Conservation (phyloP, 371 early-diverging fungal genomes). For the Lichtheimia ramosa region DNA sequence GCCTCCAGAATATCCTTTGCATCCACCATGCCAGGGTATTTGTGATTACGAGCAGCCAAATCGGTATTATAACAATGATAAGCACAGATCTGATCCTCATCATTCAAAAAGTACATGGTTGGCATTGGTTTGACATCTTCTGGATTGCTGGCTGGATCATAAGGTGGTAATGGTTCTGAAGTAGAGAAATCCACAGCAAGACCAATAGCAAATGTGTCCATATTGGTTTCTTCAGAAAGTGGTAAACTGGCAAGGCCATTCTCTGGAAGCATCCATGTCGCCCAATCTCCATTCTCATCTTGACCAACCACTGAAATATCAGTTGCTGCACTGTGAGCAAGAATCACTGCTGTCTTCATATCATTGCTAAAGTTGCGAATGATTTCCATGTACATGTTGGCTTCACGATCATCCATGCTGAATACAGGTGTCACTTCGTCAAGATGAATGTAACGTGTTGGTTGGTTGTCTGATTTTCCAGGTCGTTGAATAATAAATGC, state of each 20-base stretch:
- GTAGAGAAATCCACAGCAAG: conserved; percentile 43
- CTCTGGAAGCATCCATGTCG: conserved; percentile 42
- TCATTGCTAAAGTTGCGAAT: conserved; percentile 39
- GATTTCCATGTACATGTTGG: conserved; percentile 43
- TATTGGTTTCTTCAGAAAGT: conserved; percentile 28
- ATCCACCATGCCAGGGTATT: conserved; percentile 22
- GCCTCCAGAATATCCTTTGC: conserved; percentile 12
- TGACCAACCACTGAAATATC: conserved; percentile 46
- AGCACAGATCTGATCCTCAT: conserved; percentile 43
- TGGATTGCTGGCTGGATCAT: conserved; percentile 34
- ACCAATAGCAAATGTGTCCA: conserved; percentile 47
- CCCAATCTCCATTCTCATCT: conserved; percentile 36
- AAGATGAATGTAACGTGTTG: conserved; percentile 25
- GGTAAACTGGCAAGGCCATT: conserved; percentile 29
- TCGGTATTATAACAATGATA: conserved; percentile 41
- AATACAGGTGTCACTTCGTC: conserved; percentile 44
- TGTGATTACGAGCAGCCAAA: conserved; percentile 31
- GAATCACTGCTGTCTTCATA: conserved; percentile 27
- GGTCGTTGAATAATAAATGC: conserved; percentile 7
- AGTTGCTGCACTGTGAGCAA: conserved; percentile 37
- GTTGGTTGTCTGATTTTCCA: conserved; percentile 12
- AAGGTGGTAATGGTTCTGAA: conserved; percentile 34
- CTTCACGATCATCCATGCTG: conserved; percentile 27
- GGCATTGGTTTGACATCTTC: conserved; percentile 37
- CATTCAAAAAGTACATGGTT: conserved; percentile 38